Base-by-base conservation (phyloP, 768 basidiomycete species). In the Gloeophyllum trabeum region DNA sequence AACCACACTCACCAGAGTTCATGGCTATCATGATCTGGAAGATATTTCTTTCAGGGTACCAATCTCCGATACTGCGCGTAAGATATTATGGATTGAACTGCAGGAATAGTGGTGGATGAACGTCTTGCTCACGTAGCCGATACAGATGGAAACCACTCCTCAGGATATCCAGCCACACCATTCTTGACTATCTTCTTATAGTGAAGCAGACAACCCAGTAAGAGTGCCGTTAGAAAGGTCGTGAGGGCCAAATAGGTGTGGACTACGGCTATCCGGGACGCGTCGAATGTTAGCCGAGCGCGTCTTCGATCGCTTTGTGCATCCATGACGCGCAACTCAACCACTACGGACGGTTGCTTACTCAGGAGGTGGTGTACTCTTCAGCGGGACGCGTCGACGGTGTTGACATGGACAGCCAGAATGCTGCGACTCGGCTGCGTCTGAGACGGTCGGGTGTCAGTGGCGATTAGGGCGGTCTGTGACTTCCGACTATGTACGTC, bases 101-200 rank as follows among this genome's bases (percentile, higher is more conserved):
- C 16, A 21, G 20, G 10, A 7, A 19, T 10, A 21, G 10, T 36
- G 25, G 16, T 26, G 39, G 39, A 6, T 4, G 13, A 37, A 20
- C 20, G 18, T 35, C 24, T 24, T 5, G 66, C 80, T 47, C 55
- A 84, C 79, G 85, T 82, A 10, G 83, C 80, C 28, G 85, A 87
- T 6, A 94, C 91, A 4, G 87, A 90, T 5, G 91, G 91, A 48
- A 87, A 86, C 84, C 84, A 92, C 55, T 94, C 90, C 38, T 88
- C 63, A 0, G 90, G 90, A 52, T 82, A 93, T 12, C 71, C 79
- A 39, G 83, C 82, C 7, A 92, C 72, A 12, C 69, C 75, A 54
- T 94, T 94, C 65, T 84, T 87, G 26, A 90, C 87, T 22, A 94
- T 77, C 54, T 82, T 81, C 49, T 74, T 72, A 65, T 82, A 92